A percentile compares a stretch with the other conserved stretches of the same genome.
These are phyloP conservation scores for Aulographum hederae DNA, from an alignment of 2,329 filamentous ascomycete genomes.

Conservation along the genomic window DNA sequence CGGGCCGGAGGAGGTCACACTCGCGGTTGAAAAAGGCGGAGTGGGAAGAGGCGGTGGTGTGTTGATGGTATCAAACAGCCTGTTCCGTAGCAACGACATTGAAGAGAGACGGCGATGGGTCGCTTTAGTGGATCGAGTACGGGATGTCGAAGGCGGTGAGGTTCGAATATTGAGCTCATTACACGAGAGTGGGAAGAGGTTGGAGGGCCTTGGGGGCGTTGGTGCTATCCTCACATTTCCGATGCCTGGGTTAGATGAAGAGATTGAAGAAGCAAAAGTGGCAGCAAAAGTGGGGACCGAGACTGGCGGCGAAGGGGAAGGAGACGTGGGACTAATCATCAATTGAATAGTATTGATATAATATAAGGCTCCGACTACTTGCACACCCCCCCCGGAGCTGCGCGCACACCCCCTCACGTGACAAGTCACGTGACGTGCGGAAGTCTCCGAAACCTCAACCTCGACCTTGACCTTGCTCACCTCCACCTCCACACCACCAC, in stretches of 20 bases:
- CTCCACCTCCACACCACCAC: too few species aligned
- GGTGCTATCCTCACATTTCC: conserved; percentile 86
- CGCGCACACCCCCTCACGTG: too few species aligned
- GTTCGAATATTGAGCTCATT: conserved; percentile 79
- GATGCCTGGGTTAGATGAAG: conserved; percentile 61
- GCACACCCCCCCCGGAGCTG: too few species aligned
- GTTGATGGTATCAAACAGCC: conserved; percentile 66
- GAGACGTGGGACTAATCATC: too few species aligned
- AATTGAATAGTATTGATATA: too few species aligned
- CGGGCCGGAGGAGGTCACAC: conserved; percentile 63
- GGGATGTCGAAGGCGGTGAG: conserved; percentile 63
- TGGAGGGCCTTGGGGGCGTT: conserved; percentile 72
- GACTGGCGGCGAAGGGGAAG: too few species aligned
- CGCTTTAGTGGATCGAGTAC: conserved; percentile 70
- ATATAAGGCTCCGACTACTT: too few species aligned
- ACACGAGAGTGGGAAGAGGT: conserved; percentile 76
- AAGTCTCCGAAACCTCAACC: too few species aligned
- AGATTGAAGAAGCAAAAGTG: conserved; percentile 36
- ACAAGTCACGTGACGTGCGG: too few species aligned
- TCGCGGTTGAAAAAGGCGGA: conserved; percentile 70
- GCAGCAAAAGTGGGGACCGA: too few species aligned
- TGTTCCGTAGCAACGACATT: conserved; percentile 74
- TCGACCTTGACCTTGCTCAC: too few species aligned
- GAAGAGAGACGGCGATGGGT: conserved; percentile 66
- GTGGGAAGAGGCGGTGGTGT: conserved; percentile 75